Base-by-base conservation (phyloP, 179 eudicot species). In the Kewa caespitosa region DNA sequence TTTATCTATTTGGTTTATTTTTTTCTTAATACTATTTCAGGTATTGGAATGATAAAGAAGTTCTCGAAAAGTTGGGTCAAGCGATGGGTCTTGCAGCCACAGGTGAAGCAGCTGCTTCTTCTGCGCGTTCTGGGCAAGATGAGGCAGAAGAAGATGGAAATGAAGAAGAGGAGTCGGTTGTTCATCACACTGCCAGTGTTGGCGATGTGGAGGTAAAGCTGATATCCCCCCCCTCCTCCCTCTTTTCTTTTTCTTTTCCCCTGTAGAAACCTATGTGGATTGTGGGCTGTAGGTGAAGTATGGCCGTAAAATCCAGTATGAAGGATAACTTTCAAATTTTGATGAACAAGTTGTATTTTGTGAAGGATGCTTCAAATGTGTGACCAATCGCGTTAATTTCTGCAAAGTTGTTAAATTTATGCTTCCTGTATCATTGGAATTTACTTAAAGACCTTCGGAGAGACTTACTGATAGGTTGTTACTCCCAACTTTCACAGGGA, bases 21-120 rank as follows among this genome's bases (percentile, higher is more conserved):
- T 15, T 39, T 62, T 31, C 42, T 76, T 72, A n/a, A 14, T n/a
- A 11, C 36, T 52, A 22, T 67, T 64, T 30, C 71, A 96, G 99
- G 92, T 96, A 96, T 82, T 93, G 99, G 98, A 94, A 96, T 81
- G 97, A 96, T 77, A 87, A 89, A 80, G 97, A 94, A 0, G 92
- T 96, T 84, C 89, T 96, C 48, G 84, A 88, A 81, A 96, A 96
- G 86, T 76, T 96, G 85, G 98, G 99, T 65, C 94, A 96, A 86
- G 98, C 98, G 42, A 96, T 96, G 97, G 98, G 97, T 77, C 90
- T 90, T 80, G 85, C 98, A 75, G 92, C 78, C 71, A 52, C 85
- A 37, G 94, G 86, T 73, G 99, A 87, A 67, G 83, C 84, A 75
- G 90, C 82, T 32, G 72, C 91, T 54, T 85, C 93, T 69, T 78